Evolutionary conservation across 306 rosid genomes (phyloP).

Genomic region (Neltuma alba): DNA sequence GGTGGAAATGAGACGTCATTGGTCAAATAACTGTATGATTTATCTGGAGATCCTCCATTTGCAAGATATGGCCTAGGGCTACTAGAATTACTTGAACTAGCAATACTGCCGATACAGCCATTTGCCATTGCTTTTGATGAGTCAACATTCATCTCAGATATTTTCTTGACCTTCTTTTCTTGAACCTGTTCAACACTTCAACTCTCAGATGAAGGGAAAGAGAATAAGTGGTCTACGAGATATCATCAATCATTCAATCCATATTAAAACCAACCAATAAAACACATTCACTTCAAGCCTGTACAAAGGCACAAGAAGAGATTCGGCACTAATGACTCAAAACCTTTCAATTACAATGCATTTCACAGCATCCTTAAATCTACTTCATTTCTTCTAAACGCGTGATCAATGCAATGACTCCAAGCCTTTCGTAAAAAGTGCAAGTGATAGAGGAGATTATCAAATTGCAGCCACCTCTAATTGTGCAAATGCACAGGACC

Average conservation of each 20-base stretch:
- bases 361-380: not conserved
- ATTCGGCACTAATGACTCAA: not conserved
- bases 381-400: conserved; percentile 12
- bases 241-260: conserved; percentile 26
- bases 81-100: conserved; percentile 81
- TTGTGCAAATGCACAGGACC: not conserved
- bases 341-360: not conserved
- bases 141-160: conserved; percentile 86
- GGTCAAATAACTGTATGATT: conserved; percentile 55
- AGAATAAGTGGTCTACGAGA: conserved; percentile 28
- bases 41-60: conserved; percentile 79
- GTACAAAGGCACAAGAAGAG: conserved; percentile 26
- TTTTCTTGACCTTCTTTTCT: conserved; percentile 97
- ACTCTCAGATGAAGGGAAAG: conserved; percentile 38
- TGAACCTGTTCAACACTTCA: conserved; percentile 66
- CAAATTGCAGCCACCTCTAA: not conserved
- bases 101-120: conserved; percentile 74
- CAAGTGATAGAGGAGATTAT: not conserved
- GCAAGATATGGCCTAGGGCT: conserved; percentile 64
- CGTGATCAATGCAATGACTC: not conserved
- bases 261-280: conserved; percentile 14
- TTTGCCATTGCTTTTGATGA: conserved; percentile 73
- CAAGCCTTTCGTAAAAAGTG: not conserved
- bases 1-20: conserved; percentile 74
- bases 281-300: conserved; percentile 11